Conservation (phyloP, 2,329 filamentous ascomycete species). For the Fusarium odoratissimum region DNA sequence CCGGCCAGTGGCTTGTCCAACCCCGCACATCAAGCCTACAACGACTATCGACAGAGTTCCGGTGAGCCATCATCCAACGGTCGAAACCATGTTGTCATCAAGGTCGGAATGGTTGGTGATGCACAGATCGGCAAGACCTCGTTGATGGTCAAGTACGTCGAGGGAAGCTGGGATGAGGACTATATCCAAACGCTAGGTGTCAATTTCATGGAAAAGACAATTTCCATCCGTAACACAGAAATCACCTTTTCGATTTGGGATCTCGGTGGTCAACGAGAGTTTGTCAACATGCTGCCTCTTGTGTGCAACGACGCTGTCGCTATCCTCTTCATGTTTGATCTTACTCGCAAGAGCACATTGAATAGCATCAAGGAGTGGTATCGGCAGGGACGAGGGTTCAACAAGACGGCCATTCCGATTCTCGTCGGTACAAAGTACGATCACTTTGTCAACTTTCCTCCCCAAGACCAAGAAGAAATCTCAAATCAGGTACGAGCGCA, state of each 20-base stretch:
- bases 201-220: constrained; percentile 99
- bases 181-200: constrained; percentile 99
- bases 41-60: constrained; percentile 59
- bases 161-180: constrained; percentile 99
- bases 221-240: constrained; percentile 98
- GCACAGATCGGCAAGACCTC: constrained; percentile 99
- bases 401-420: constrained; percentile 99
- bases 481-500: constrained; percentile 80
- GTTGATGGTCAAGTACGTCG: constrained; percentile 99
- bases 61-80: constrained; percentile 56
- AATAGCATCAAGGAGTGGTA: constrained; percentile 99
- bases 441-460: constrained; percentile 98
- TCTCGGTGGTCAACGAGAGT: constrained; percentile 95
- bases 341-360: constrained; percentile 96
- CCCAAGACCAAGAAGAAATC: constrained; percentile 98
- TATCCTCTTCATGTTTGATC: constrained; percentile 99
- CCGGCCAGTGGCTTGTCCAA: constrained; percentile 67
- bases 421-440: constrained; percentile 98
- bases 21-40: constrained; percentile 53
- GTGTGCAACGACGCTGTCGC: constrained; percentile 99
- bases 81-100: constrained; percentile 89
- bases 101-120: constrained; percentile 99
- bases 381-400: constrained; percentile 95
- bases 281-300: constrained; percentile 99
- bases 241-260: constrained; percentile 99